Base-by-base conservation (phyloP, 306 rosid genomes). In the Sesbania bispinosa region DNA sequence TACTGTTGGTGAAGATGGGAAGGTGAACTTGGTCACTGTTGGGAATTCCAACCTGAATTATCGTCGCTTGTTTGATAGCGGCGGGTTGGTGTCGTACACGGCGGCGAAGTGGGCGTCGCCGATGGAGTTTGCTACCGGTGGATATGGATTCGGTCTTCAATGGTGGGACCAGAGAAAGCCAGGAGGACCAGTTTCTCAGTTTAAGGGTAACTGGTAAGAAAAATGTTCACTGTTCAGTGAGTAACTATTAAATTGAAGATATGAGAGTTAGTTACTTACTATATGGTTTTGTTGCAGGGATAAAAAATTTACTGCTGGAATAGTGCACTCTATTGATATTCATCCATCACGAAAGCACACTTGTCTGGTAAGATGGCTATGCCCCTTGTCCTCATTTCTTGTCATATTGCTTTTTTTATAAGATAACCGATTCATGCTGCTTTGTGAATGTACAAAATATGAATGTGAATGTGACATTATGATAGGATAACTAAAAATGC, bases 141-240 rank as follows among this genome's bases (percentile, higher is more conserved):
- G 94, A 0, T 86, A 85, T 59, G 98, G 97, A 2, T 88, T 85
- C 46, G 73, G 94, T 53, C 86, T 93, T 72, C 98, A 90, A 21
- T 93, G 97, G 97, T 93, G 98, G 98, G 98, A 93, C 73, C 90
- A 84, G 79, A 80, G 97, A 45, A 90, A 84, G 60, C 93, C 89
- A 1, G 94, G 94, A 8, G 94, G 90, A 18, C 83, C 96, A 10
- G 97, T 84, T 73, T 93, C 94, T 46, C 96, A 87, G 80, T 87
- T 93, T 73, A 93, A 90, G 90, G 92, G 85, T 4, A 58, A 83
- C 62, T 83, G 97, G 98, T 93, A 77, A 79, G 97, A 41, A 20
- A 75, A 58, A 20, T 58, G 29, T 23, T 24, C 4, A 45, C 2
- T 35, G 5, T 4, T 1, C 27, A n/a, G 3, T 0, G 51, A 20